Evolutionary conservation across 2,329 filamentous ascomycete species (phyloP), one percentile per base, ranked within the genome.

Genomic region (Waltergamsia citrina): DNA sequence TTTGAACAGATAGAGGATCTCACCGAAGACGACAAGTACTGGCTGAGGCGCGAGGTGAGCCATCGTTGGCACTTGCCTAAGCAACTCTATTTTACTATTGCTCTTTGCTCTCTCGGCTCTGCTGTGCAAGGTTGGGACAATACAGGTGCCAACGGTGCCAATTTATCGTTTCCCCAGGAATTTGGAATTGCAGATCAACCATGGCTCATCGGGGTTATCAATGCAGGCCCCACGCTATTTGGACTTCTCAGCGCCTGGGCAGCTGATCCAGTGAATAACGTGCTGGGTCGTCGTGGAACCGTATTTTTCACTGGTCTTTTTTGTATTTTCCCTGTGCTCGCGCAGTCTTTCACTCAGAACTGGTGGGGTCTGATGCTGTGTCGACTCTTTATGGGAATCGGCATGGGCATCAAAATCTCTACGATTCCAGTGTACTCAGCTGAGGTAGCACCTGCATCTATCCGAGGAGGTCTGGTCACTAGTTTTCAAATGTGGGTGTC

Each of bases 191-290:
- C 46, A 19, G 30, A 52, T 17, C 46, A 43, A 38, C 55, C 59
- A 10, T 77, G 70, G 66, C 56, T 78, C 15, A 60, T 78, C 12
- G 76, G 76, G 16, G 50, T 76, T 5, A 62, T 81, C 34, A 80
- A 80, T 38, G 49, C 62, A 0, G 46, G 32, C 4, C 44, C 45
- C 4, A 43, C 44, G 2, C 35, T 46, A 2, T 47, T 43, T 29
- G 40, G 41, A 6, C 37, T 53, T 4, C 28, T 43, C 9, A 38
- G 39, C 17, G 47, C 48, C 2, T 53, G 48, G 48, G 45, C 46
- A 4, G 47, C 48, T 4, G 50, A 53, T 12, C 60, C 60, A 3
- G 64, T 74, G 8, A 53, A 53, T 35, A 45, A 50, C 35, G 27
- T 35, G 7, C 34, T 52, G 3, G 50, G 50, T 0, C 48, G 50